Conservation (phyloP, 176 grass and related monocot genomes). For the Sorghum bicolor region Sorghum_bicolor_NCBIv3 NC_012876.2:8149501-8150000, state of each 20-base stretch:
- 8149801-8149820: not conserved
- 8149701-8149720: conserved; percentile 28
- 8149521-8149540: not conserved
- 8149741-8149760: not conserved
- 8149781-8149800: not conserved
- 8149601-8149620: conserved; percentile 18
- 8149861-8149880: not conserved
- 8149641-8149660: conserved; percentile 37
- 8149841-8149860: not conserved
- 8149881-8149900: not conserved
- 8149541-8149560: not conserved
- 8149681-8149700: conserved; percentile 7
- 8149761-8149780: not conserved
- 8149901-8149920: not conserved
- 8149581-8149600: conserved; percentile 17
- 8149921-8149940: not conserved
- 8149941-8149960: not conserved
- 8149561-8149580: conserved; percentile 28
- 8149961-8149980: not conserved
- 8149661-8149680: conserved; percentile 34
- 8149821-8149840: not conserved
- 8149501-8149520: not conserved
- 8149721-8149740: not conserved
- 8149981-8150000: not conserved
- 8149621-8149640: conserved; percentile 18